Evolutionary conservation across 192 early-diverging fungal species (phyloP).

Genomic region (Cladochytrium replicatum): DNA sequence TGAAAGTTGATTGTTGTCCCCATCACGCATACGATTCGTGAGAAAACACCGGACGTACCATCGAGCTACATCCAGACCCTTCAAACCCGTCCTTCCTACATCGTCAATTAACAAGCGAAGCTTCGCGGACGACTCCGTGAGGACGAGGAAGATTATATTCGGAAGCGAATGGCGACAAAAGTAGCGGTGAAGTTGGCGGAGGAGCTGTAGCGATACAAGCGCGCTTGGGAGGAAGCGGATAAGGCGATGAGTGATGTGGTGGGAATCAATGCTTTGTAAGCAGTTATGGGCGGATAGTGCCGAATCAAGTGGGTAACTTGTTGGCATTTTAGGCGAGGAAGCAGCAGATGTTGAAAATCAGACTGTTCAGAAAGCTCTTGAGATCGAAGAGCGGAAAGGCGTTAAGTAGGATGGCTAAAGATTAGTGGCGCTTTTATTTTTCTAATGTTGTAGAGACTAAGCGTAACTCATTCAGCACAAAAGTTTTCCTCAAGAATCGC

Average conservation of each 20-base stretch:
- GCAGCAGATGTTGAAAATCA: background rate
- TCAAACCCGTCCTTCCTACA: slow-evolving; percentile 33
- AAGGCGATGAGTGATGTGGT: slow-evolving; percentile 49
- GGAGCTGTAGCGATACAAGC: slow-evolving; percentile 29
- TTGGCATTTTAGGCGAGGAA: background rate
- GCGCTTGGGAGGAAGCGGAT: slow-evolving; percentile 34
- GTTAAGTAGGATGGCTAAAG: slow-evolving; percentile 29
- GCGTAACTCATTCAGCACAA: slow-evolving; percentile 6
- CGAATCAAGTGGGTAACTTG: background rate
- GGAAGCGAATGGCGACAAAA: slow-evolving; percentile 19
- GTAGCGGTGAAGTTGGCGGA: slow-evolving; percentile 28
- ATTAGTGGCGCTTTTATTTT: slow-evolving; percentile 4
- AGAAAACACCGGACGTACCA: slow-evolving; percentile 20
- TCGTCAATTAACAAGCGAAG: slow-evolving; percentile 41
- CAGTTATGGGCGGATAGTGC: slow-evolving; percentile 7
- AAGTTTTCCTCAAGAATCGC: slow-evolving; percentile 20
- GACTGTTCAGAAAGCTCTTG: slow-evolving; percentile 10
- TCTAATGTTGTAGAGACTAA: slow-evolving; percentile 1
- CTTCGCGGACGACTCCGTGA: slow-evolving; percentile 34
- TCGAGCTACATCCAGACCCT: slow-evolving; percentile 12
- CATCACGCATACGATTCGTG: slow-evolving; percentile 18
- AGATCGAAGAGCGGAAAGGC: slow-evolving; percentile 32
- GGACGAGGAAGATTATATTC: slow-evolving; percentile 38
- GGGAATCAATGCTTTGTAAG: slow-evolving; percentile 33
- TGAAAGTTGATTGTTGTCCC: background rate